These are phyloP conservation scores for Salix udensis DNA, from an alignment of 345 rosid species.

Conservation along the genomic window DNA sequence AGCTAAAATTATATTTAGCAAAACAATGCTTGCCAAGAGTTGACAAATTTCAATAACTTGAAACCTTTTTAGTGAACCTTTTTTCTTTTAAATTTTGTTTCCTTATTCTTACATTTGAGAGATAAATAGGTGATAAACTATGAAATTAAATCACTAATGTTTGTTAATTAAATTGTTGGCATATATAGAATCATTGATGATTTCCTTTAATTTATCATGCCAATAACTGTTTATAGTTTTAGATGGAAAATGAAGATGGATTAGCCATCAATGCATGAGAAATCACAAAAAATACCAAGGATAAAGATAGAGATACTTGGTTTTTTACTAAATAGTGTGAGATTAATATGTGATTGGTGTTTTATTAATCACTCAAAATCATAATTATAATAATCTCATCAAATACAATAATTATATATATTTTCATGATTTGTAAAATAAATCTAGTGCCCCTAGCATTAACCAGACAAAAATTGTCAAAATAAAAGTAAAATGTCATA, in stretches of 20 bases:
- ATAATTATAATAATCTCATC: too few relatives aligned
- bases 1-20: not conserved
- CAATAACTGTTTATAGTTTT: not conserved
- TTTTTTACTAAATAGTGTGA: too few relatives aligned
- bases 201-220: not conserved
- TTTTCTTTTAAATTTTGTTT: not conserved
- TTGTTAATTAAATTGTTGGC: not conserved
- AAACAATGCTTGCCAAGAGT: not conserved
- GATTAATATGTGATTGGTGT: too few relatives aligned
- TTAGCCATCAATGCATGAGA: too few relatives aligned
- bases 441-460: too few relatives aligned
- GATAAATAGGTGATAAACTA: not conserved
- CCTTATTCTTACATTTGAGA: not conserved
- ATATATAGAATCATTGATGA: not conserved
- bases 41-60: not conserved
- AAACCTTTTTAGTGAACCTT: not conserved
- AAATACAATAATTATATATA: too few relatives aligned
- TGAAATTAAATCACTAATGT: not conserved
- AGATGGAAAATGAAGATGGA: not conserved
- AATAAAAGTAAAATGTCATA: too few relatives aligned
- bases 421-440: too few relatives aligned
- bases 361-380: too few relatives aligned
- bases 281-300: not conserved
- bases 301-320: too few relatives aligned
- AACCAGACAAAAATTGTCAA: too few relatives aligned